Conservation (phyloP, 2,329 filamentous ascomycete genomes). For the Aspergillus carbonarius region DNA sequence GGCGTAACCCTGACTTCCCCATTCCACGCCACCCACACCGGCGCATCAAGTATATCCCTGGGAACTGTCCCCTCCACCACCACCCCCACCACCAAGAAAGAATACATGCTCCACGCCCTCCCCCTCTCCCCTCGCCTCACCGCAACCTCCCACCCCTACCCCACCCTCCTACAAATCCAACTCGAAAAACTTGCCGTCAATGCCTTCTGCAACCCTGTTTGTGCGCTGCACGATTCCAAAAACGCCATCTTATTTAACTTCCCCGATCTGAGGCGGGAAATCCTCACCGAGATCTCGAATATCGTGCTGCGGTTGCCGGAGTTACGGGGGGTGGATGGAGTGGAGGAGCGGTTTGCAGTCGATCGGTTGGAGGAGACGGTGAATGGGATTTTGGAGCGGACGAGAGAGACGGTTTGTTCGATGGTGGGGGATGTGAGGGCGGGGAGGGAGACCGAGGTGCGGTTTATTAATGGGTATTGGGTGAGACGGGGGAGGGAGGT, state of each 20-base stretch:
- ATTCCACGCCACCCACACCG: constrained; percentile 54
- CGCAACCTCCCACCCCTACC: constrained; percentile 8
- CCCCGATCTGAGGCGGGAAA: constrained; percentile 5
- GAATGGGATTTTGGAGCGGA: constrained; percentile 15
- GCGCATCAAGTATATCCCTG: constrained; percentile 54
- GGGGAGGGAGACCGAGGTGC: constrained; percentile 19
- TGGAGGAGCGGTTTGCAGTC: constrained; percentile 10
- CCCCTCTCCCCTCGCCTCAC: constrained; percentile 8
- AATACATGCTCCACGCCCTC: constrained; percentile 8
- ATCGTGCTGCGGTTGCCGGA: constrained; percentile 15
- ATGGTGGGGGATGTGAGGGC: constrained; percentile 20
- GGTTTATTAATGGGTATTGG: constrained; percentile 20
- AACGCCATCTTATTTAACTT: constrained; percentile 17
- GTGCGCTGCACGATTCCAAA: constrained; percentile 10
- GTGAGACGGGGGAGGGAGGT: constrained; percentile 10
- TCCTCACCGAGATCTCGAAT: constrained; percentile 19
- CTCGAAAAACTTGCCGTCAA: constrained; percentile 22
- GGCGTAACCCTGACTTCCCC: constrained; percentile 47
- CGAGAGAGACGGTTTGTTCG: constrained; percentile 13
- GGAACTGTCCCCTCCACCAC: constrained; percentile 44
- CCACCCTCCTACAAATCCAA: constrained; percentile 17
- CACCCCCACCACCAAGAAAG: not conserved
- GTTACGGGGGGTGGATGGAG: constrained; percentile 6
- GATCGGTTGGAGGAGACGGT: constrained; percentile 14
- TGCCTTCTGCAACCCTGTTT: constrained; percentile 19